Evolutionary conservation across 2,329 filamentous ascomycete genomes (phyloP), one percentile per base, ranked within the genome.

Genomic region (Lachnellula willkommii): DNA sequence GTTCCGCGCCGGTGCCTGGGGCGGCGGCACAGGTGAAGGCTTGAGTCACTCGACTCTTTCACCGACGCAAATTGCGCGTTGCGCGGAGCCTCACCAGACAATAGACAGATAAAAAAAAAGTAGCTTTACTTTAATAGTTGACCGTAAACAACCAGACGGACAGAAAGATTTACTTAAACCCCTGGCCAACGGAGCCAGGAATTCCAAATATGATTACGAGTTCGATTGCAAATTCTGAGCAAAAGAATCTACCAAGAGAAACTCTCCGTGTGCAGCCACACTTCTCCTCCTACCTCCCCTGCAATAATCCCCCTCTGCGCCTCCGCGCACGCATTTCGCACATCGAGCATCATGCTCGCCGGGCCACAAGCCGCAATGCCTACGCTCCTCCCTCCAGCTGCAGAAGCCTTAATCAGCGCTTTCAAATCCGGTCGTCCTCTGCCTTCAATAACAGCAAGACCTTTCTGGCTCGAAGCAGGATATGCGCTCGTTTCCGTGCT

Each of bases 321-420:
- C 6, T 53, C 53, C 2, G 55, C 52, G 43, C 53, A 56, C n/a
- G 50, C 46, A 48, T 58, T 56, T 14, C 42, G 39, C 5, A 58
- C 58, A 50, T 56, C 53, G n/a, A 48, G 24, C 47, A 58, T 53
- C 55, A 60, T 56, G 15, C 32, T 32, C 7, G 17, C 36, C n/a
- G 53, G 55, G 39, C 55, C 58, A 55, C 58, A 60, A 26, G 53
- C 55, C 14, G 50, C 17, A 26, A 58, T 26, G 2, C 56, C 56
- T 2, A 58, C 48, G 40, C 36, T 51, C 28, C 22, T 22, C 24
- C 28, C 52, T 40, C n/a, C 26, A 14, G 7, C 46, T 26, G 28
- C 50, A 26, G 36, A 17, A 14, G 22, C 40, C 40, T 52, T 35
- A 39, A 53, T 51, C 40, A 51, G 15, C 8, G 32, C 20, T 36